phyloP scores from a whole-genome alignment of 345 rosid species.

The Angophora floribunda region DNA sequence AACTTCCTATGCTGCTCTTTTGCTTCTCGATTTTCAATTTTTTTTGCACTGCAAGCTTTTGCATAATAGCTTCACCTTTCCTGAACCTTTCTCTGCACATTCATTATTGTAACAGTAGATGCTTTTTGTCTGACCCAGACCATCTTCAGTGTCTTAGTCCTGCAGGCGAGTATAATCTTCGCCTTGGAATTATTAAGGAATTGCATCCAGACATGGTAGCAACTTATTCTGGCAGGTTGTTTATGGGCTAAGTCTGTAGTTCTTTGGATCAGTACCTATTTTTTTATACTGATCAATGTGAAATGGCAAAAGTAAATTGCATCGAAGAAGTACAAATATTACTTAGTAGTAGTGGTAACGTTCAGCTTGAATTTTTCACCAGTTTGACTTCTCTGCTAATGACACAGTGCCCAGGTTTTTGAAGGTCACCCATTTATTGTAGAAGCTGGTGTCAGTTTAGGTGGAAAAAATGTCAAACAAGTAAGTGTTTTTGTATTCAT shows the following conservation, averaged over 20 bases:
- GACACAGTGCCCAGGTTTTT: conserved; percentile 88
- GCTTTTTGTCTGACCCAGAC: background rate
- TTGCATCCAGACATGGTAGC: conserved; percentile 98
- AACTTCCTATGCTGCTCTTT: background rate
- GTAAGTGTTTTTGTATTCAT: conserved; percentile 19
- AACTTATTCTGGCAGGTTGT: conserved; percentile 96
- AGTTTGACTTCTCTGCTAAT: conserved; percentile 3
- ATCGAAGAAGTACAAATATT: background rate
- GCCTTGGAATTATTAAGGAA: conserved; percentile 96
- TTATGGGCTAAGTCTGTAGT: background rate
- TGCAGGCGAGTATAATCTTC: conserved; percentile 97
- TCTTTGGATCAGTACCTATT: background rate
- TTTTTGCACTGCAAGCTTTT: background rate
- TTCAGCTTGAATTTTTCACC: background rate
- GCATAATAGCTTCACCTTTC: background rate
- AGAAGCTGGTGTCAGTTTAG: conserved; percentile 96
- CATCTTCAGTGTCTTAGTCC: conserved; percentile 87
- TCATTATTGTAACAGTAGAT: background rate
- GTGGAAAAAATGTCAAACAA: conserved; percentile 94
- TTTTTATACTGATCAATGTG: background rate
- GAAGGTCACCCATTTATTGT: conserved; percentile 98
- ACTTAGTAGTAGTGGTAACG: background rate
- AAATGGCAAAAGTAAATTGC: background rate
- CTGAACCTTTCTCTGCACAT: background rate
- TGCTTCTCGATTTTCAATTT: background rate